phyloP scores from a whole-genome alignment of 257 asterid genomes.

The Leptodermis oblonga region DNA sequence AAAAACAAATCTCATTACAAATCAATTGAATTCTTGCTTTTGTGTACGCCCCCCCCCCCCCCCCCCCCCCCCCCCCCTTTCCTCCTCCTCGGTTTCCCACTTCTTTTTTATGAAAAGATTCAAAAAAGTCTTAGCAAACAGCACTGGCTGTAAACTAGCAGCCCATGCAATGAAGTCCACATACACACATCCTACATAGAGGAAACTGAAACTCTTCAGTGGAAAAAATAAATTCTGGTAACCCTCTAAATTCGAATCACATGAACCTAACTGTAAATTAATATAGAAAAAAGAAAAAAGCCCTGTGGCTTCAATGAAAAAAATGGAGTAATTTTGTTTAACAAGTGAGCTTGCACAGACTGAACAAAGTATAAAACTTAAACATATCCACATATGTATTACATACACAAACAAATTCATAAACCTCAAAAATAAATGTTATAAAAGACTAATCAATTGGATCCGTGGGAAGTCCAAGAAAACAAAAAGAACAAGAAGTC shows the following conservation, averaged over 20 bases:
- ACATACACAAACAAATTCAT: too few relatives aligned
- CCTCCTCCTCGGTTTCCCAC: too few relatives aligned
- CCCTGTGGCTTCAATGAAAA: constrained; percentile 8
- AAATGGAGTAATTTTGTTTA: background rate
- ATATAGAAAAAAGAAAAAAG: background rate
- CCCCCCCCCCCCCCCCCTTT: constrained; percentile 17
- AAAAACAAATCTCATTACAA: constrained; percentile 12
- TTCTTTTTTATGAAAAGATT: too few relatives aligned
- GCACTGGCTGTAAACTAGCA: background rate
- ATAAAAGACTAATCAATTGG: too few relatives aligned
- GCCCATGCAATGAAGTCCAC: background rate
- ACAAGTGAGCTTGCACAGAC: background rate
- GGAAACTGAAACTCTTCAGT: too few relatives aligned
- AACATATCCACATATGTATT: too few relatives aligned
- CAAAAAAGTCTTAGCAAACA: background rate
- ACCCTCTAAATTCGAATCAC: too few relatives aligned
- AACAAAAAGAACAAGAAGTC: too few relatives aligned
- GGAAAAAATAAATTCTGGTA: too few relatives aligned
- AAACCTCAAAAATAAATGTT: background rate
- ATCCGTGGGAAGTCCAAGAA: too few relatives aligned
- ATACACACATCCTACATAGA: background rate
- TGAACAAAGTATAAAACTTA: background rate
- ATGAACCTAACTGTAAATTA: background rate
- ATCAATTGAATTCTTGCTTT: background rate
- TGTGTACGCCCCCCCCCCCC: too few relatives aligned